Evolutionary conservation across 2,329 filamentous ascomycete genomes (phyloP).

Genomic region (Fusarium napiforme): DNA sequence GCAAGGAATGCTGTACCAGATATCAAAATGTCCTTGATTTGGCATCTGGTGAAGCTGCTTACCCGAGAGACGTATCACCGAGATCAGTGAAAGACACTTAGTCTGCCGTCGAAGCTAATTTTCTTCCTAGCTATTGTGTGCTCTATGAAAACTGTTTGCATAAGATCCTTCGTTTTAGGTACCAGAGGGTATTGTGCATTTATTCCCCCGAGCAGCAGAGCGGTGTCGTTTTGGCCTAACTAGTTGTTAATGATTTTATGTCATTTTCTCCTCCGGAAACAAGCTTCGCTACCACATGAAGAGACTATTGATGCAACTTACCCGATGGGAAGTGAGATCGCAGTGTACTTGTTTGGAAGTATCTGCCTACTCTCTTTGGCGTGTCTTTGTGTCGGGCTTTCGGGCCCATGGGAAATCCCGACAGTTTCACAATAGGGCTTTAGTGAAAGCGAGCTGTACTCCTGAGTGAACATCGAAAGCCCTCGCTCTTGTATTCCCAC

Average conservation of each 20-base stretch:
- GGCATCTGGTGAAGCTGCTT: neutral
- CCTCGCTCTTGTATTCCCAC: neutral
- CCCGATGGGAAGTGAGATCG: no score
- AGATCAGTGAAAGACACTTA: neutral
- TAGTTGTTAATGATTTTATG: no score
- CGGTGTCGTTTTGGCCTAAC: neutral
- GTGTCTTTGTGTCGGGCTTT: neutral
- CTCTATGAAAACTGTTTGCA: neutral
- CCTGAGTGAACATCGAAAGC: neutral
- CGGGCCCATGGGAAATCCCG: neutral
- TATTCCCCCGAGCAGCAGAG: no score
- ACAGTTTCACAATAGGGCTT: neutral
- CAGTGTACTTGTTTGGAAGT: neutral
- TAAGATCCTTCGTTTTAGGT: rapidly evolving
- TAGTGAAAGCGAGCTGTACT: neutral
- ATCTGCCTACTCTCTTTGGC: neutral
- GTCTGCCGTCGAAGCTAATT: neutral
- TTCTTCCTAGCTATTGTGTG: rapidly evolving
- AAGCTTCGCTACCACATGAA: neutral
- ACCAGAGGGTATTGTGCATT: rapidly evolving
- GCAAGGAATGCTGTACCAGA: neutral
- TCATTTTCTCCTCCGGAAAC: neutral
- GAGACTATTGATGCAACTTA: rapidly evolving
- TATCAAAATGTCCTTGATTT: neutral
- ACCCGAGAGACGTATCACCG: neutral